A percentile compares a stretch with the other conserved stretches of the same genome.
Evolutionary conservation across 192 early-diverging fungal species (phyloP).

Genomic region (Chytriomyces confervae): DNA sequence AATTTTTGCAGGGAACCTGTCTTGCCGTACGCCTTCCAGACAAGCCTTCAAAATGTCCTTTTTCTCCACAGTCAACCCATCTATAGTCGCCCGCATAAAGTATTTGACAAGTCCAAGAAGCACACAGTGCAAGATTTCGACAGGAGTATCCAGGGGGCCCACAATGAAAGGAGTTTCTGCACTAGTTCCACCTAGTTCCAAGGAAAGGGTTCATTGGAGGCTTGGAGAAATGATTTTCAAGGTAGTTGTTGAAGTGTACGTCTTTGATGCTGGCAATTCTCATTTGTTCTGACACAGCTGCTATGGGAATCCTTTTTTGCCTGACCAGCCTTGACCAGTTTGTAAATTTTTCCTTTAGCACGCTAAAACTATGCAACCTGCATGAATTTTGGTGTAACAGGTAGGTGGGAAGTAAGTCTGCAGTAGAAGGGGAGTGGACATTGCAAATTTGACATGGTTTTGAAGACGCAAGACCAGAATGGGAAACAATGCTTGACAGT

Average conservation of each 20-base stretch:
- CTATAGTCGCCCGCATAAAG: background rate
- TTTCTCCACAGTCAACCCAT: background rate
- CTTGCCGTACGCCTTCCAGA: background rate
- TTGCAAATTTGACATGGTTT: background rate
- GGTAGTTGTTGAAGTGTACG: background rate
- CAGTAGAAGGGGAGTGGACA: no score
- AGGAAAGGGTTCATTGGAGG: conserved; percentile 1
- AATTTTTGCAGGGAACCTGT: background rate
- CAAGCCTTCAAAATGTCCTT: conserved; percentile 1
- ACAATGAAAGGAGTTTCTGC: background rate
- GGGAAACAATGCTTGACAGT: background rate
- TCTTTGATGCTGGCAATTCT: conserved; percentile 14
- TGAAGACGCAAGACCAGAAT: background rate
- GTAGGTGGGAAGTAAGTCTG: no score
- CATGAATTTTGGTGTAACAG: no score
- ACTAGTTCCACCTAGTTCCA: no score
- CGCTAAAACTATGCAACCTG: no score
- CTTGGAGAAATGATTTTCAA: background rate
- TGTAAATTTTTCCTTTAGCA: no score
- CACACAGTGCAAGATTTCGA: background rate
- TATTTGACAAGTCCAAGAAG: background rate
- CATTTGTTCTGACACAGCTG: no score
- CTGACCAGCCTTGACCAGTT: no score
- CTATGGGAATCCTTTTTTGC: no score
- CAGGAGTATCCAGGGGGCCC: conserved; percentile 4